phyloP scores from a whole-genome alignment of 2,329 filamentous ascomycete genomes.

The Claviceps sp. region DNA sequence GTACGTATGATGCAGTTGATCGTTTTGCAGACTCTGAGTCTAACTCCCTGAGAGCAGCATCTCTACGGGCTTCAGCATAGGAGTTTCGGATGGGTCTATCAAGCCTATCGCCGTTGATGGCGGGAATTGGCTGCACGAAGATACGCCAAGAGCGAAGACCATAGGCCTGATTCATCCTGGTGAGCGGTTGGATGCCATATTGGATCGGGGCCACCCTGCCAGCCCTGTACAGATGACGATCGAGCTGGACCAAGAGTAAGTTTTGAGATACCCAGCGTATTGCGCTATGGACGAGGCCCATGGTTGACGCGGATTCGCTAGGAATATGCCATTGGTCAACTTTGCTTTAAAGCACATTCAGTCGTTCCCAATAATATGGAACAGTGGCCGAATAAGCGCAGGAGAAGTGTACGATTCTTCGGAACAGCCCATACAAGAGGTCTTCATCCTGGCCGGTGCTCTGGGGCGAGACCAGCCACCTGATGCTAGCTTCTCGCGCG shows the following conservation, averaged over 20 bases:
- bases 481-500: not conserved
- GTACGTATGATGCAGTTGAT: not conserved
- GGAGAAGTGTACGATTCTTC: not conserved
- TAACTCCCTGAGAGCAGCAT: not conserved
- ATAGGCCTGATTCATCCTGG: constrained; percentile 12
- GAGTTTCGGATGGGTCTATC: constrained; percentile 4
- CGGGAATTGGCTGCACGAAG: constrained; percentile 3
- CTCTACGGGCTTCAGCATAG: constrained; percentile 5
- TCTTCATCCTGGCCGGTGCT: constrained; percentile 3
- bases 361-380: constrained; percentile 8
- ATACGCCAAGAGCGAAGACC: constrained; percentile 6
- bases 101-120: constrained; percentile 11
- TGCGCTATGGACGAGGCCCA: too few relatives aligned
- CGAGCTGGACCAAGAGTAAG: constrained; percentile 9
- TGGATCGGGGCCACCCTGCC: not conserved
- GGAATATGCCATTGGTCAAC: constrained; percentile 11
- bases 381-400: not conserved
- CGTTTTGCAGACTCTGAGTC: not conserved
- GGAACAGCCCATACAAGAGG: not conserved
- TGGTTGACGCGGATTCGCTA: not conserved
- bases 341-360: constrained; percentile 10
- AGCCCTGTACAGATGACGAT: constrained; percentile 1
- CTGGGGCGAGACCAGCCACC: not conserved
- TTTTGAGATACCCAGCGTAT: not conserved
- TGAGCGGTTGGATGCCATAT: constrained; percentile 10